A percentile compares a stretch with the other conserved stretches of the same genome.
Conservation (phyloP, 176 grass and related monocot species). For the Eragrostis curvula region DNA sequence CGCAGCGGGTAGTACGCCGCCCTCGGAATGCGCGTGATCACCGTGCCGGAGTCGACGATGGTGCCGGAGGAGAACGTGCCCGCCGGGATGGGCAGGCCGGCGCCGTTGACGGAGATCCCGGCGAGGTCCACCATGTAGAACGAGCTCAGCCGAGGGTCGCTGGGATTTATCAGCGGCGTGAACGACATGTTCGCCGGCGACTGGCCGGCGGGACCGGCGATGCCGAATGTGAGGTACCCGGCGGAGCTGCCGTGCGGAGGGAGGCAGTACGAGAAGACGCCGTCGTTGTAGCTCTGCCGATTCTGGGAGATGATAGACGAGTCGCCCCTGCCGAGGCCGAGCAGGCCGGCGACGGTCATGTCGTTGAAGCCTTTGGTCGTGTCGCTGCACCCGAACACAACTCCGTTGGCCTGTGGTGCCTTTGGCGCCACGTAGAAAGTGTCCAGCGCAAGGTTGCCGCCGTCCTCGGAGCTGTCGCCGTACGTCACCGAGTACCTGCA, state of each 20-base stretch:
- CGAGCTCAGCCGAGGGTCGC: too few species aligned
- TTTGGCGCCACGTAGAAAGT: conserved; percentile 14
- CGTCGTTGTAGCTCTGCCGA: not conserved
- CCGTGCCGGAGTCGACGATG: conserved; percentile 58
- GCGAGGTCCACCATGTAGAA: conserved; percentile 47
- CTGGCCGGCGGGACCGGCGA: too few species aligned
- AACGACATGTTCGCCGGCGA: not conserved
- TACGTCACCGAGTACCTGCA: conserved; percentile 36
- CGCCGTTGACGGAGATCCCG: conserved; percentile 35
- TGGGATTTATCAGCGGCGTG: conserved; percentile 30
- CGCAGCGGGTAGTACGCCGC: conserved; percentile 38
- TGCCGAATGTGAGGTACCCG: conserved; percentile 49
- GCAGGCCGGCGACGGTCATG: conserved; percentile 11
- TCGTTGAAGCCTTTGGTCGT: not conserved
- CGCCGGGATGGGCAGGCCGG: not conserved
- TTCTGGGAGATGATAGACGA: conserved; percentile 51
- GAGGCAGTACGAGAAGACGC: conserved; percentile 59
- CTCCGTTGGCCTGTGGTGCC: not conserved
- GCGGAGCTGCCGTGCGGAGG: conserved; percentile 35
- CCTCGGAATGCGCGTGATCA: conserved; percentile 43
- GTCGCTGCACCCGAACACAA: conserved; percentile 54
- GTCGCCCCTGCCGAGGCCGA: conserved; percentile 46
- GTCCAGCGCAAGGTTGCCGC: conserved; percentile 18
- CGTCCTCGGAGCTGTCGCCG: conserved; percentile 23
- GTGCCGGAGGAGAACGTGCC: not conserved